Conservation (phyloP, 2,329 filamentous ascomycete species). For the Colletotrichum godetiae region DNA sequence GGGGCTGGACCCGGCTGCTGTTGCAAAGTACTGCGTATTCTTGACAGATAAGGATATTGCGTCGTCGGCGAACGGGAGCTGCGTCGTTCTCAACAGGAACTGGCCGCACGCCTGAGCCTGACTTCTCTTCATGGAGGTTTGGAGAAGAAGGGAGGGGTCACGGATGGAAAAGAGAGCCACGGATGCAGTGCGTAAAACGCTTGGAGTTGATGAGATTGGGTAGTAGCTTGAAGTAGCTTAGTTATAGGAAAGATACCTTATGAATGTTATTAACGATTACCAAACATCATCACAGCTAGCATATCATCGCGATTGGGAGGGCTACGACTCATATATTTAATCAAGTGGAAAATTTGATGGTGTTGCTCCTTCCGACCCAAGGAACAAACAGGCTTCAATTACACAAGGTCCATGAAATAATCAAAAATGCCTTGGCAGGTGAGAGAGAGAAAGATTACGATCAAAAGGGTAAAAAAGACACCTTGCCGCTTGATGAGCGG, state of each 20-base stretch:
- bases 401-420: too few relatives aligned
- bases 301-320: not conserved
- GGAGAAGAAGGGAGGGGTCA: not conserved
- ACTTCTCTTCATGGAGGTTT: not conserved
- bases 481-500: fast-evolving
- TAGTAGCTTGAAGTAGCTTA: not conserved
- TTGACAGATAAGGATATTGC: slow-evolving; percentile 48
- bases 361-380: too few relatives aligned
- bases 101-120: slow-evolving; percentile 41
- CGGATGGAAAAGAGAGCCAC: not conserved
- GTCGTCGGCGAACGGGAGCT: slow-evolving; percentile 45
- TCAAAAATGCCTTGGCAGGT: not conserved
- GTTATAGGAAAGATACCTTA: not conserved
- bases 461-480: not conserved
- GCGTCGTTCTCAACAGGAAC: slow-evolving; percentile 48
- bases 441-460: not conserved
- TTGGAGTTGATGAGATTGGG: not conserved
- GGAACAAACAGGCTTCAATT: too few relatives aligned
- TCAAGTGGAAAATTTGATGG: too few relatives aligned
- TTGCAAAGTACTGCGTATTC: slow-evolving; percentile 53
- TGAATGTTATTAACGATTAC: not conserved
- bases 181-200: not conserved
- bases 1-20: slow-evolving; percentile 45
- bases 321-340: not conserved
- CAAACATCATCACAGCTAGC: not conserved